Conservation (phyloP, 1,284 basidiomycete species). For the Heterobasidion occidentale region DNA sequence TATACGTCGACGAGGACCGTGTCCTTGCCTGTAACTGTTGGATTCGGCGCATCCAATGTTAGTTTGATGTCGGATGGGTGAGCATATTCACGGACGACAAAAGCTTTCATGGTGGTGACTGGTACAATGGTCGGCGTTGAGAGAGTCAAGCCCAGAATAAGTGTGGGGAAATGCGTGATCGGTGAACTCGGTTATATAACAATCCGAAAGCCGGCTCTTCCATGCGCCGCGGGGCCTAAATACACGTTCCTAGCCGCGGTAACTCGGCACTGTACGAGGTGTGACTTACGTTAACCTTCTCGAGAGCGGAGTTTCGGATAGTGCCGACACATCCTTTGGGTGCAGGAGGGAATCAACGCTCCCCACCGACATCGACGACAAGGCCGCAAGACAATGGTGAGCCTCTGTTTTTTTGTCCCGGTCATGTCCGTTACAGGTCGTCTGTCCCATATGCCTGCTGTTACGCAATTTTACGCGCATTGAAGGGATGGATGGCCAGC, state of each 20-base stretch:
- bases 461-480: neutral
- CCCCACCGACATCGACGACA: slow-evolving; percentile 16
- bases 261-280: neutral
- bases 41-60: slow-evolving; percentile 3
- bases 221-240: too few relatives aligned
- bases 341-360: neutral
- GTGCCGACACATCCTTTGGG: neutral
- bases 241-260: too few relatives aligned
- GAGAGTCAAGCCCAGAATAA: neutral
- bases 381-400: slow-evolving; percentile 23
- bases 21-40: slow-evolving; percentile 15
- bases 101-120: slow-evolving; percentile 1
- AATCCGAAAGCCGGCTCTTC: too few relatives aligned
- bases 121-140: neutral
- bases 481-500: slow-evolving; percentile 8
- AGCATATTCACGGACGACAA: slow-evolving; percentile 1
- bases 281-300: neutral
- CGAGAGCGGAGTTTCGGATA: neutral
- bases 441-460: neutral
- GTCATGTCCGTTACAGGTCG: neutral
- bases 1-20: slow-evolving; percentile 82
- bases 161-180: neutral
- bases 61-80: slow-evolving; percentile 4
- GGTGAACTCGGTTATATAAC: too few relatives aligned
- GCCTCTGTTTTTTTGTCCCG: slow-evolving; percentile 8